Percentiles rank a stretch among this genome's conserved stretches.
Evolutionary conservation across 176 grass and related monocot species (phyloP).

Genomic region (Luzula sylvatica): DNA sequence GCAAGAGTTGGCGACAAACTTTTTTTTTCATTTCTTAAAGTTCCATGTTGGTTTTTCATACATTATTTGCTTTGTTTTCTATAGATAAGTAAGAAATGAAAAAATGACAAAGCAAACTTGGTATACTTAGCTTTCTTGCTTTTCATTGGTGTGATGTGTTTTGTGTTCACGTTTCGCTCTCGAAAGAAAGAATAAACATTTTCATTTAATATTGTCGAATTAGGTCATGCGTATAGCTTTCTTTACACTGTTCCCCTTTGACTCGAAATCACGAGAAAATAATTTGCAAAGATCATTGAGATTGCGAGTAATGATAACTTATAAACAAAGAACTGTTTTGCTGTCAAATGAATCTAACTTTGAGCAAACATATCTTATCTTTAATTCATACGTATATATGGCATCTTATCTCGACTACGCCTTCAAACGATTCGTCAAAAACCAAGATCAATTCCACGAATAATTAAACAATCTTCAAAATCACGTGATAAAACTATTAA

Average conservation of each 20-base stretch:
- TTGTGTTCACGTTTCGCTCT: constrained; percentile 10
- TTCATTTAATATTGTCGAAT: neutral
- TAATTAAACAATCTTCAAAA: neutral
- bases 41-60: too few relatives aligned
- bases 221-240: constrained; percentile 18
- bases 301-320: neutral
- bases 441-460: neutral
- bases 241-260: constrained; percentile 16
- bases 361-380: constrained; percentile 17
- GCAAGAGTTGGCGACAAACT: too few relatives aligned
- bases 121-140: constrained; percentile 16
- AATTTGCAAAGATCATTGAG: neutral
- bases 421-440: constrained; percentile 13
- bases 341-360: neutral
- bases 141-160: constrained; percentile 18
- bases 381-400: constrained; percentile 1
- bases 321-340: constrained; percentile 8
- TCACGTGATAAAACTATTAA: neutral
- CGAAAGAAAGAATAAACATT: constrained; percentile 13
- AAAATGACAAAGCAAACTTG: constrained; percentile 10
- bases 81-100: constrained; percentile 11
- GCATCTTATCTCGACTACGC: constrained; percentile 9
- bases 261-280: constrained; percentile 1
- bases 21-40: too few relatives aligned
- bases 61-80: too few relatives aligned